Evolutionary conservation across 2,329 filamentous ascomycete species (phyloP), one percentile per base, ranked within the genome.

Genomic region (Ceratocystis eucalypticola): DNA sequence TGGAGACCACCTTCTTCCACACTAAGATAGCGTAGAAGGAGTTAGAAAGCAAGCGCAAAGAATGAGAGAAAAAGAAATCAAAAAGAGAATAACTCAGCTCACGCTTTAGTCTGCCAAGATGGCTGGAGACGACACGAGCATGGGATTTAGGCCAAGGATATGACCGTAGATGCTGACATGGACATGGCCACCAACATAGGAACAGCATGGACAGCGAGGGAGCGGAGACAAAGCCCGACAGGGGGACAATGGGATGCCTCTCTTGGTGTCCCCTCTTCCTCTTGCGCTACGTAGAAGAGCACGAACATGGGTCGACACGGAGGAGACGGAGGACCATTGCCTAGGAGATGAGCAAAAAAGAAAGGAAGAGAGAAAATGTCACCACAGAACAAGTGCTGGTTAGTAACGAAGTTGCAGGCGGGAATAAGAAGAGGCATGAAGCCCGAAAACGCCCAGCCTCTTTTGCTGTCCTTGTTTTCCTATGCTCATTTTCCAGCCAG

Each of bases 241-340:
- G 48, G 48, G 37, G 55, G 28, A 53, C n/a, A n/a, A 59, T 59
- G 55, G 55, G 55, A 59, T 59, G 55, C 55, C 55, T 59, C 28
- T 59, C n/a, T 53, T 25, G 7, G 7, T 53, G n/a, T 20, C n/a
- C 48, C n/a, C 48, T 53, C 48, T 22, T 53, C n/a, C 48, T 25
- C 48, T 15, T 41, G 37, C 37, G 15, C 37, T 41, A 41, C 37
- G 37, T 41, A 12, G 3, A 41, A 12, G 10, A 57, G 22, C 10
- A 22, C 28, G 15, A 17, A 28, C 28, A 57, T 30, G 53, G 53
- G 28, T 33, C 22, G 17, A 33, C 22, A 57, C 30, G 22, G 8
- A 33, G 22, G 22, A 30, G 48, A 53, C 48, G 25, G 15, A 25
- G 48, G 7, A 15, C 48, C 48, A 53, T 53, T 53, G 48, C 48